Conservation (phyloP, 202 grass and related monocot genomes). For the Setaria italica region DNA sequence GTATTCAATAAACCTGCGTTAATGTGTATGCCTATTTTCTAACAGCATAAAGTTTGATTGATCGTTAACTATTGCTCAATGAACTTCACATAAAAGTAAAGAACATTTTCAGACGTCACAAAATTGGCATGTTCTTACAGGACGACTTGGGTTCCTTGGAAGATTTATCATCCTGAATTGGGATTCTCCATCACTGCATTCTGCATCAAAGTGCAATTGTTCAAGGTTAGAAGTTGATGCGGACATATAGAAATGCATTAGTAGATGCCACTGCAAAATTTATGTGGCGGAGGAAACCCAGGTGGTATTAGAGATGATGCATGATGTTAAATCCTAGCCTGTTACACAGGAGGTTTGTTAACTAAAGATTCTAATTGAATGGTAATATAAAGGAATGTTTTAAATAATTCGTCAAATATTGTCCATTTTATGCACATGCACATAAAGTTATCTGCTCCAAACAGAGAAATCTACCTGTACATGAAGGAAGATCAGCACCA, state of each 20-base stretch:
- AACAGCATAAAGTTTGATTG: not conserved
- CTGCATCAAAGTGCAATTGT: slow-evolving; percentile 51
- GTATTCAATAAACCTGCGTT: not conserved
- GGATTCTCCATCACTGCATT: slow-evolving; percentile 76
- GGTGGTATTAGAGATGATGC: not conserved
- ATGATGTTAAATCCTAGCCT: slow-evolving; percentile 7
- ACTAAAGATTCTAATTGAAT: not conserved
- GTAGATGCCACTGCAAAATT: not conserved
- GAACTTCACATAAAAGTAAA: slow-evolving; percentile 17
- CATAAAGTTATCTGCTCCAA: slow-evolving; percentile 11
- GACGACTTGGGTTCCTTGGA: slow-evolving; percentile 61
- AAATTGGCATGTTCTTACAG: slow-evolving; percentile 50
- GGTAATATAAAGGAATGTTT: not conserved
- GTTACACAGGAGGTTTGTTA: not conserved
- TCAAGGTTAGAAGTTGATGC: slow-evolving; percentile 24
- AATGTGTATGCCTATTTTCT: slow-evolving; percentile 1
- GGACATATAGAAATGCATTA: not conserved
- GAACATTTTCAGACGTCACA: not conserved
- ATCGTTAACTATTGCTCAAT: not conserved
- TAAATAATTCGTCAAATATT: not conserved
- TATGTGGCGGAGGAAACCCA: not conserved
- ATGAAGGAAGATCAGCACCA: slow-evolving; percentile 89
- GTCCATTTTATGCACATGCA: not conserved
- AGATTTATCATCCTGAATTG: slow-evolving; percentile 67
- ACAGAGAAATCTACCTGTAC: slow-evolving; percentile 65